phyloP scores from a whole-genome alignment of 768 basidiomycete species.

The Lactifluus volemus region DNA sequence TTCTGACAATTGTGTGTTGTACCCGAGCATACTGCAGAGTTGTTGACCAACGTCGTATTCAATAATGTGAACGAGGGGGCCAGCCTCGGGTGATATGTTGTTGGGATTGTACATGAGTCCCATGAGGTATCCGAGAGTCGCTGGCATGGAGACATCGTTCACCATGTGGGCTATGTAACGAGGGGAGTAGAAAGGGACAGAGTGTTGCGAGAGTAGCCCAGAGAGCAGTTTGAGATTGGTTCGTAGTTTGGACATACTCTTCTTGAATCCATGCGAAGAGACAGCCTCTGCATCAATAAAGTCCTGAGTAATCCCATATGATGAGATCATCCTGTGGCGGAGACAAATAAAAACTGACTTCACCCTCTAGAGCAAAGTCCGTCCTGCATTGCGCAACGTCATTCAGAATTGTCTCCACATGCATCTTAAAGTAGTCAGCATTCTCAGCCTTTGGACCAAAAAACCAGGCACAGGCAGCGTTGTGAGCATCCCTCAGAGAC shows the following conservation, averaged over 20 bases:
- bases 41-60: constrained; percentile 34
- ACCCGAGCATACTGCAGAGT: constrained; percentile 35
- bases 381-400: constrained; percentile 22
- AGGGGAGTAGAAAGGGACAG: constrained; percentile 33
- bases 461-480: constrained; percentile 31
- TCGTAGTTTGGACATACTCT: constrained; percentile 21
- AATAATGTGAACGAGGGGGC: constrained; percentile 32
- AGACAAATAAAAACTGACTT: constrained; percentile 16
- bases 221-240: constrained; percentile 17
- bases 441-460: constrained; percentile 35
- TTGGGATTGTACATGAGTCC: constrained; percentile 33
- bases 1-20: constrained; percentile 15
- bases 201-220: constrained; percentile 24
- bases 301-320: constrained; percentile 4
- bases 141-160: constrained; percentile 28
- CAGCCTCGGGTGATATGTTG: constrained; percentile 35
- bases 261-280: constrained; percentile 20
- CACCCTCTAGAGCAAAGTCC: constrained; percentile 27
- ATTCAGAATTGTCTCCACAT: constrained; percentile 24
- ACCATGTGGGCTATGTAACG: constrained; percentile 36
- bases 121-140: constrained; percentile 22
- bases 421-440: constrained; percentile 22
- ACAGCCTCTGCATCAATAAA: constrained; percentile 21
- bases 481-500: constrained; percentile 13
- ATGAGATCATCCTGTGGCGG: neutral